Percentiles rank a stretch among this genome's conserved stretches.
phyloP scores from a whole-genome alignment of 2,329 filamentous ascomycete genomes.

The Phyllosticta citribraziliensis region DNA sequence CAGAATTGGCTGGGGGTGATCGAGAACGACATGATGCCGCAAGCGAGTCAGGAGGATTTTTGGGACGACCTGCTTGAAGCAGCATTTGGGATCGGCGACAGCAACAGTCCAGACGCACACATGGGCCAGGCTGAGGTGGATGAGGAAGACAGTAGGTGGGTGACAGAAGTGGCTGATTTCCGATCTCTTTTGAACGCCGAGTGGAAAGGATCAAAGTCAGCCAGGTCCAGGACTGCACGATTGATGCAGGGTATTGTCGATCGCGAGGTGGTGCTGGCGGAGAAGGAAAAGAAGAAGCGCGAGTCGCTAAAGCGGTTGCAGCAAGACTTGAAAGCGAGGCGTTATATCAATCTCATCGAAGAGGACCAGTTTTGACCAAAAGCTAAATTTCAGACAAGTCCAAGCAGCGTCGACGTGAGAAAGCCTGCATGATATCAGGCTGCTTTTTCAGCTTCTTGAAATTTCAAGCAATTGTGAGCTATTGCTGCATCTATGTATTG shows the following conservation, averaged over 20 bases:
- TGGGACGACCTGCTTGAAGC: conserved; percentile 36
- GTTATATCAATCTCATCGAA: background rate
- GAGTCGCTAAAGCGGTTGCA: background rate
- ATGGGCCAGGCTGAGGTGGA: conserved; percentile 10
- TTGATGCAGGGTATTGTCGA: conserved; percentile 40
- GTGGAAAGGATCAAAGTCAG: background rate
- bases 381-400: too few relatives aligned
- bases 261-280: conserved; percentile 35
- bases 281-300: conserved; percentile 22
- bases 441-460: too few relatives aligned
- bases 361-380: background rate
- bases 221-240: conserved; percentile 19
- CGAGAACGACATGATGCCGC: background rate
- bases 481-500: too few relatives aligned
- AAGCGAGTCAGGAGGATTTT: conserved; percentile 30
- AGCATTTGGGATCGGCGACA: conserved; percentile 1
- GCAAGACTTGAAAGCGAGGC: background rate
- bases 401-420: too few relatives aligned
- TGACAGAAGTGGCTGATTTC: conserved; percentile 15
- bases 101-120: conserved; percentile 7
- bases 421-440: too few relatives aligned
- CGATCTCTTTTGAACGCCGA: background rate
- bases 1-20: conserved; percentile 24
- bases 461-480: too few relatives aligned
- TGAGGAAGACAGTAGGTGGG: conserved; percentile 22